Base-by-base conservation (phyloP, 805 yeast genomes). In the Candida lessepsii region DNA sequence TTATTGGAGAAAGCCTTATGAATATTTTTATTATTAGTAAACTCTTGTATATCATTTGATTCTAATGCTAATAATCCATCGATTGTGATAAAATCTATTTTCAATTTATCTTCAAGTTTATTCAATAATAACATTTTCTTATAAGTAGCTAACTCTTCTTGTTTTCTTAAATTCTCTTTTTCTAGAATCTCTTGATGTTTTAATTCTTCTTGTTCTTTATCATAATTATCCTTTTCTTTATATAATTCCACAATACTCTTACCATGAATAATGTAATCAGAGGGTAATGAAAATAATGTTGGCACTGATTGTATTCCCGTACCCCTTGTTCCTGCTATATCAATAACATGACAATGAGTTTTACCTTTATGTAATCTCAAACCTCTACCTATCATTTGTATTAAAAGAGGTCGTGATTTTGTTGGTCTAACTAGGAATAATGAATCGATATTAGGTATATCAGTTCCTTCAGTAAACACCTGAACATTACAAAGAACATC, bases 341-440 rank as follows among this genome's bases (percentile, higher is more conserved):
- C 96, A 1, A 87, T 71, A 5, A 90, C 71, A 51, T 82, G 83
- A 52, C 97, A 88, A 44, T 69, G 65, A 2, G 69, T 58, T 53
- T 90, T 90, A 0, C 73, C 76, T 2, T 71, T 64, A 51, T 79
- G 80, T 10, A 77, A 49, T 26, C 98, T 63, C 29, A 90, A 62
- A 0, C 97, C 98, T 41, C 98, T 70, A 0, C 98, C 98, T 14
- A 90, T 73, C 96, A 90, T 90, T 56, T 90, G 98, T 13, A 80
- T 71, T 26, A 87, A 61, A 30, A 90, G 61, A 0, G 84, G 78
- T 23, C 79, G 63, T 1, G 96, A 89, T 42, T 72, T 73, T 0
- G 96, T 86, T 1, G 96, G 96, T 24, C 96, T 65, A 3, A 86
- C 85, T 23, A 90, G 59, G 20, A 90, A 67, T 9, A 90, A 65